A percentile compares a stretch with the other conserved stretches of the same genome.
phyloP scores from a whole-genome alignment of 306 rosid genomes.

The Albizia julibrissin region DNA sequence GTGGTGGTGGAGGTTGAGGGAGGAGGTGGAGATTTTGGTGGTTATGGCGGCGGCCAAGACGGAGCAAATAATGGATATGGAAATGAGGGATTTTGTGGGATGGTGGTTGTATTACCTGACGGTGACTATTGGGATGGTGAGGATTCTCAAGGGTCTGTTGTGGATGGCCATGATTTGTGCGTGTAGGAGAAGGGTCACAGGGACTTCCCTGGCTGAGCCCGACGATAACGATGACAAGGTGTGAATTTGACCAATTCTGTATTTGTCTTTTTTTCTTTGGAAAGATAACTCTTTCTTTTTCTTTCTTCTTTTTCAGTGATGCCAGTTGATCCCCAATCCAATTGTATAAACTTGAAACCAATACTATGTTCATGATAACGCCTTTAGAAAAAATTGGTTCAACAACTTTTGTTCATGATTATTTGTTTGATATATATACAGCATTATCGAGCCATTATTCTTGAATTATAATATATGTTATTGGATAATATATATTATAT shows the following conservation, averaged over 20 bases:
- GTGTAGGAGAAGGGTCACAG: slow-evolving; percentile 34
- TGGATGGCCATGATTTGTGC: slow-evolving; percentile 48
- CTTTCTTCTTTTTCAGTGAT: not conserved
- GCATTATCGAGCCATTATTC: not conserved
- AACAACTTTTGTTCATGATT: not conserved
- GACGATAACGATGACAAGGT: slow-evolving; percentile 44
- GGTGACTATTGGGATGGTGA: slow-evolving; percentile 67
- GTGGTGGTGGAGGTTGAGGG: slow-evolving; percentile 90
- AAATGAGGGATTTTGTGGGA: slow-evolving; percentile 53
- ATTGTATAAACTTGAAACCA: not conserved
- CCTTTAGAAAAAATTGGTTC: not conserved
- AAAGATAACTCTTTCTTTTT: too few species aligned
- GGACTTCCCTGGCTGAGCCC: slow-evolving; percentile 22
- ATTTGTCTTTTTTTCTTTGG: not conserved
- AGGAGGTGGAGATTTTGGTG: slow-evolving; percentile 68
- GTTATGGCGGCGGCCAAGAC: slow-evolving; percentile 57
- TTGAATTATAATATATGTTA: not conserved
- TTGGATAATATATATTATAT: not conserved
- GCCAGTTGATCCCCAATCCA: not conserved
- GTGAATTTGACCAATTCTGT: slow-evolving; percentile 28
- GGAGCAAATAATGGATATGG: slow-evolving; percentile 52
- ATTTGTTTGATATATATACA: not conserved
- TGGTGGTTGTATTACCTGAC: slow-evolving; percentile 73
- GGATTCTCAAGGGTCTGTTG: slow-evolving; percentile 47
- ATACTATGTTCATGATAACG: not conserved